Base-by-base conservation (phyloP, 176 grass and related monocot species). In the Thalia dealbata region DNA sequence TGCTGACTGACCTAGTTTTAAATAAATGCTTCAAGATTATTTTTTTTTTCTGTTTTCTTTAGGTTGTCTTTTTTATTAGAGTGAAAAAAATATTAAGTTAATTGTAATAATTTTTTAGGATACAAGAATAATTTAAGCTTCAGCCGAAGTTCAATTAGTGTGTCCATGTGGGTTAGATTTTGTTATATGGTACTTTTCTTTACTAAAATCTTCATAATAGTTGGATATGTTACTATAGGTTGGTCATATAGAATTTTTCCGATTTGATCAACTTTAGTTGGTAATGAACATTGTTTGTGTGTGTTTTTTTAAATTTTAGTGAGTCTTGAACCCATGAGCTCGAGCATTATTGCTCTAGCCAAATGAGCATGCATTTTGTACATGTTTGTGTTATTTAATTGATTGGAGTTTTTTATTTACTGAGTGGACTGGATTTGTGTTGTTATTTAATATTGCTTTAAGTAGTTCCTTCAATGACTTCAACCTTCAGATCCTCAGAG, bases 21-120 rank as follows among this genome's bases (percentile, higher is more conserved):
- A 58, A 58, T 58, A 58, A 58, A 58, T 58, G 21, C 54, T 58
- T 58, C 54, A 58, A n/a, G 21, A 58, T 58, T 58, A 58, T 58
- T 58, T 58, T n/a, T 58, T 5, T 58, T n/a, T 7, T 58, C 22
- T n/a, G n/a, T 23, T 19, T 8, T 58, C 19, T 58, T 58, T 58
- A 8, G 54, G 18, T 7, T 22, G 32, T n/a, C 19, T 58, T 58
- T 7, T n/a, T 14, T 21, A 58, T 58, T 58, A 58, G 54, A n/a
- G 54, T 23, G 3, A 58, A n/a, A 22, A 22, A 58, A 58, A 13
- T 13, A n/a, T 58, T n/a, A 3, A 58, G 16, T 19, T 58, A 58
- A n/a, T 58, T 58, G 19, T 58, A 19, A 19, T 58, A n/a, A 16
- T 58, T 58, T 58, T 19, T 58, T 3, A 58, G 19, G 54, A 19